Base-by-base conservation (phyloP, 257 asterid species). In the Petrea volubilis region DNA sequence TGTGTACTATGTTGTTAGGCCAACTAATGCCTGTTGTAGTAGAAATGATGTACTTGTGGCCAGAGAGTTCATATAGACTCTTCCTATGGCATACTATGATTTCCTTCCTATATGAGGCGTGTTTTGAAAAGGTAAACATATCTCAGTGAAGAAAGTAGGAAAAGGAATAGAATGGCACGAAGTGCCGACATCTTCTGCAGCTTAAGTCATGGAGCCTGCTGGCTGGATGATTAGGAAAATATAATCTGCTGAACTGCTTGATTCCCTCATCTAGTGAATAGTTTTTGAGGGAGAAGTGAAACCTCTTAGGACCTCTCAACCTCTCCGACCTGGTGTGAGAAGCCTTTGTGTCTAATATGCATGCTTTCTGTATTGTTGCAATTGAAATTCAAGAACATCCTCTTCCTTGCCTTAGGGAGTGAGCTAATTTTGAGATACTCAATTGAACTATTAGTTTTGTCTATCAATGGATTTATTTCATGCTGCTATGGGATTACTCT, bases 321-420 rank as follows among this genome's bases (percentile, higher is more conserved):
- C 7, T 27, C 24, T 63, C 51, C 51, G 18, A 52, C 33, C 2
- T 53, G 18, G 60, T 12, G 6, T 53, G 23, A 53, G 23, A 53
- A 52, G 13, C 57, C 68, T 41, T 18, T 46, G 44, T 55, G 13
- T 5, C 8, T 40, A 28, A 38, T 21, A n/a, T 62, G 53, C 55
- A 61, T 27, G 18, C 17, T 59, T 70, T 76, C 14, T 64, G 57
- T 41, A 36, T n/a, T 44, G 57, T 34, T 38, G n/a, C n/a, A n/a
- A 23, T 4, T 7, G 44, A 55, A 53, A 56, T 64, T 40, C 18
- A 23, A 40, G 34, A 49, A 38, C 27, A 11, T 70, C 58, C 55
- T 68, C 23, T 29, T 62, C 67, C 65, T 78, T 33, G 21, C 34
- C 7, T 21, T 61, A 75, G 52, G 49, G 47, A 60, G 47, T 34